Conservation (phyloP, 2,329 filamentous ascomycete species). For the Fusarium ramigenum region DNA sequence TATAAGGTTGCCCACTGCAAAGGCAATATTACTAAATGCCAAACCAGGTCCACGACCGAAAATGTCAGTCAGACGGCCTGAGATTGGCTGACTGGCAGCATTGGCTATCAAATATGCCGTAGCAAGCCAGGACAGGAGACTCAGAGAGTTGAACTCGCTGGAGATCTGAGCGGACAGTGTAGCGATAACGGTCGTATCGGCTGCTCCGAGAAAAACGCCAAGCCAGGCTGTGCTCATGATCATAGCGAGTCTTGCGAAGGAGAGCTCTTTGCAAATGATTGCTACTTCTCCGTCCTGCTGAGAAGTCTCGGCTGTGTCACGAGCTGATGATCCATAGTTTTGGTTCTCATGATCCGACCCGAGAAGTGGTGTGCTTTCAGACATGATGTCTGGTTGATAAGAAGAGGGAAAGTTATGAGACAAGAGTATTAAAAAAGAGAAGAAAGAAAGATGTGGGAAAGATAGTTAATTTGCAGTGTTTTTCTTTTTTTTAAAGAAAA, state of each 20-base stretch:
- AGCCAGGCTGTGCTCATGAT: slow-evolving; percentile 1
- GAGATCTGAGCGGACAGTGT: slow-evolving; percentile 82
- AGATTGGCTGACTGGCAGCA: slow-evolving; percentile 70
- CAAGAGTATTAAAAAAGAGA: fast-evolving
- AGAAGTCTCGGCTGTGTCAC: too few species aligned
- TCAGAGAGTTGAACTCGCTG: slow-evolving; percentile 79
- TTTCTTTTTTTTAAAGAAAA: too few species aligned
- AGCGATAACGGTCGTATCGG: slow-evolving; percentile 80
- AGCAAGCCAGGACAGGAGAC: slow-evolving; percentile 82
- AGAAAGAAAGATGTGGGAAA: background rate
- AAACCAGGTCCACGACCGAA: slow-evolving; percentile 78
- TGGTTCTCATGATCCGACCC: background rate
- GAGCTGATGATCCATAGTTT: background rate
- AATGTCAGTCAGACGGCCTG: slow-evolving; percentile 82
- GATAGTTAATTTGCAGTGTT: too few species aligned
- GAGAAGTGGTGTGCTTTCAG: background rate
- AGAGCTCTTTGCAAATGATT: background rate
- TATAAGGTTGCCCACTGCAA: slow-evolving; percentile 77
- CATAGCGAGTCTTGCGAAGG: background rate
- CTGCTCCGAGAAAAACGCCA: slow-evolving; percentile 59
- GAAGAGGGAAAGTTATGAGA: background rate
- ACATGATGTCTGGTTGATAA: background rate
- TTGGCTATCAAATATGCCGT: slow-evolving; percentile 84
- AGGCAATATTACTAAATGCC: slow-evolving; percentile 77
- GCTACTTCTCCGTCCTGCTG: background rate